Percentiles rank a stretch among this genome's conserved stretches.
phyloP scores from a whole-genome alignment of 1,139 yeast genomes.

The Saccharomyces hybrid region DNA sequence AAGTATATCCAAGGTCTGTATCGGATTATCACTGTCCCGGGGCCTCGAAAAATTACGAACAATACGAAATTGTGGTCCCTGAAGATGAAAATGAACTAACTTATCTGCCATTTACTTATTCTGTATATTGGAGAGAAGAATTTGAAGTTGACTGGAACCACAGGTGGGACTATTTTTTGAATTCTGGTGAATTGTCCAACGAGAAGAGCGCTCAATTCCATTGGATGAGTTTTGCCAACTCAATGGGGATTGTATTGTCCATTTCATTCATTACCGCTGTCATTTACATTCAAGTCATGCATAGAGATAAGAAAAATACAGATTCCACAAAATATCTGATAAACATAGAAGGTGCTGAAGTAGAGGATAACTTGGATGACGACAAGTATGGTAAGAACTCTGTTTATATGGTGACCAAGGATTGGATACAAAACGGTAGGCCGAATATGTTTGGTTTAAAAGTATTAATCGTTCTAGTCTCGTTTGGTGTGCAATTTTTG shows the following conservation, averaged over 20 bases:
- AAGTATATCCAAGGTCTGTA: slow-evolving; percentile 81
- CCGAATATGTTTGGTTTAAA: slow-evolving; percentile 7
- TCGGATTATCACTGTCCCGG: slow-evolving; percentile 63
- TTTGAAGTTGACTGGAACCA: slow-evolving; percentile 54
- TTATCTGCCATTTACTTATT: slow-evolving; percentile 66
- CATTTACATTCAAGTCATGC: slow-evolving; percentile 10
- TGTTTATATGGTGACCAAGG: slow-evolving; percentile 10
- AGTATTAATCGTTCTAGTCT: slow-evolving; percentile 46
- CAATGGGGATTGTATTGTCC: slow-evolving; percentile 18
- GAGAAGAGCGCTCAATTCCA: slow-evolving; percentile 18
- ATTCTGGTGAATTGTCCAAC: slow-evolving; percentile 38
- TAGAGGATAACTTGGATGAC: slow-evolving; percentile 1
- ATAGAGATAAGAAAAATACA: slow-evolving; percentile 6
- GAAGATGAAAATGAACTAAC: slow-evolving; percentile 31
- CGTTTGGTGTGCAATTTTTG: slow-evolving; percentile 67
- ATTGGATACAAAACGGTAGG: slow-evolving; percentile 15
- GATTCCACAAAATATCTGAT: background rate
- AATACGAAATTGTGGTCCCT: slow-evolving; percentile 42
- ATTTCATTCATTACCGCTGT: slow-evolving; percentile 18
- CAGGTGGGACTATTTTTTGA: slow-evolving; percentile 70
- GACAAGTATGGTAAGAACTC: slow-evolving; percentile 9
- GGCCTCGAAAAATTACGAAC: slow-evolving; percentile 48
- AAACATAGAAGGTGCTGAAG: slow-evolving; percentile 3
- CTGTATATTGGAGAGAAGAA: slow-evolving; percentile 88
- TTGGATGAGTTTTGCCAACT: slow-evolving; percentile 26